Evolutionary conservation across 2,329 filamentous ascomycete species (phyloP).

Genomic region (Diplodia seriata): DNA sequence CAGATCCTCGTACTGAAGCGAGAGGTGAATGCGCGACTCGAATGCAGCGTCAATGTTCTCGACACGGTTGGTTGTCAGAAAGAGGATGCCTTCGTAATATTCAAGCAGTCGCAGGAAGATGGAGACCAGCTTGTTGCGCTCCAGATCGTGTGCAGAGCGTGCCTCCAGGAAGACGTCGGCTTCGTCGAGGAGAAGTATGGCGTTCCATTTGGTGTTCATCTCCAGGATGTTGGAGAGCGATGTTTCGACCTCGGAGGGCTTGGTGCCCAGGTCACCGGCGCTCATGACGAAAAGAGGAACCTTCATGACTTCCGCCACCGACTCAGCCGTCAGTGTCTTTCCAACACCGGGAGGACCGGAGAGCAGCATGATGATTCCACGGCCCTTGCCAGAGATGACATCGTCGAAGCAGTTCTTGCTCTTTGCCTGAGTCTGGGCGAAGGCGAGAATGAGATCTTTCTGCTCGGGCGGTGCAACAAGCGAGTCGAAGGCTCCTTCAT

Average conservation of each 20-base stretch:
- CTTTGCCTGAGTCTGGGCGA: slow-evolving; percentile 42
- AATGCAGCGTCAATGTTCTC: slow-evolving; percentile 43
- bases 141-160: slow-evolving; percentile 40
- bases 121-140: slow-evolving; percentile 41
- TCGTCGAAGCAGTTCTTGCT: slow-evolving; percentile 52
- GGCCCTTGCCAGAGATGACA: slow-evolving; percentile 60
- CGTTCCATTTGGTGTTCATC: slow-evolving; percentile 59
- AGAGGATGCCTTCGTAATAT: slow-evolving; percentile 47
- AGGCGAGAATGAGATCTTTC: slow-evolving; percentile 45
- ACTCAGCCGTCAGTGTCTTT: slow-evolving; percentile 53
- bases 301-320: slow-evolving; percentile 58
- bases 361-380: slow-evolving; percentile 60
- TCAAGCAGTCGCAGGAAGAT: slow-evolving; percentile 51
- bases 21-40: slow-evolving; percentile 41
- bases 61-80: slow-evolving; percentile 45
- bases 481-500: slow-evolving; percentile 41
- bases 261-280: slow-evolving; percentile 57
- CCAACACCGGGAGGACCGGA: slow-evolving; percentile 61
- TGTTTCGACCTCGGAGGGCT: slow-evolving; percentile 52
- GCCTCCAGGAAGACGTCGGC: slow-evolving; percentile 51
- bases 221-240: slow-evolving; percentile 56
- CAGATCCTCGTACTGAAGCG: slow-evolving; percentile 39
- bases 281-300: slow-evolving; percentile 60
- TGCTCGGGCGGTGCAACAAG: slow-evolving; percentile 43
- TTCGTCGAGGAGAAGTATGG: slow-evolving; percentile 60